These are phyloP conservation scores for Exutisphaerella laricina DNA, from an alignment of 2,329 filamentous ascomycete species.

Conservation along the genomic window DNA sequence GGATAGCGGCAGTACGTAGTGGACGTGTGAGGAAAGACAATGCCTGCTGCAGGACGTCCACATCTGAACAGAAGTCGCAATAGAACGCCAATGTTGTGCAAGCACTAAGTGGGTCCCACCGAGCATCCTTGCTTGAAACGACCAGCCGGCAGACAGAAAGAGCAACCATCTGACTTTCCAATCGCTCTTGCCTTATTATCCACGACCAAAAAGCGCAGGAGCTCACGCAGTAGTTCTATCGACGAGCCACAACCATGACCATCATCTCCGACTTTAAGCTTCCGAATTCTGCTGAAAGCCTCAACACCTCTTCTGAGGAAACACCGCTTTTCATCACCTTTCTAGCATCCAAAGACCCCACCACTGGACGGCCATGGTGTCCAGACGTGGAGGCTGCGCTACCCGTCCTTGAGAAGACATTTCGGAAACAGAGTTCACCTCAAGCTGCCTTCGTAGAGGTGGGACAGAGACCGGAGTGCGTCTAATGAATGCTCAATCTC, in stretches of 20 bases:
- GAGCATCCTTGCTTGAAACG: background rate
- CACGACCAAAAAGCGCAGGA: background rate
- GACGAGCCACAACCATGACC: background rate
- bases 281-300: background rate
- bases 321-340: slow-evolving; percentile 18
- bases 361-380: slow-evolving; percentile 18
- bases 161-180: background rate
- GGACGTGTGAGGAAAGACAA: too few species aligned
- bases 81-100: background rate
- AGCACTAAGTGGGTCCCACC: background rate
- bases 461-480: slow-evolving; percentile 19
- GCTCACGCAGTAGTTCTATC: background rate
- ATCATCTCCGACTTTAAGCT: background rate
- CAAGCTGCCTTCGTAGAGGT: slow-evolving; percentile 18
- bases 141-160: background rate
- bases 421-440: slow-evolving; percentile 9
- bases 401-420: slow-evolving; percentile 14
- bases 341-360: slow-evolving; percentile 18
- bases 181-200: background rate
- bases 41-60: too few species aligned
- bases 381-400: slow-evolving; percentile 19
- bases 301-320: background rate
- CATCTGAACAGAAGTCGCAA: background rate
- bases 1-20: too few species aligned
- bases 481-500: too few species aligned